These are phyloP conservation scores for Penicillium digitatum DNA, from an alignment of 2,329 filamentous ascomycete species.

Conservation along the genomic window DNA sequence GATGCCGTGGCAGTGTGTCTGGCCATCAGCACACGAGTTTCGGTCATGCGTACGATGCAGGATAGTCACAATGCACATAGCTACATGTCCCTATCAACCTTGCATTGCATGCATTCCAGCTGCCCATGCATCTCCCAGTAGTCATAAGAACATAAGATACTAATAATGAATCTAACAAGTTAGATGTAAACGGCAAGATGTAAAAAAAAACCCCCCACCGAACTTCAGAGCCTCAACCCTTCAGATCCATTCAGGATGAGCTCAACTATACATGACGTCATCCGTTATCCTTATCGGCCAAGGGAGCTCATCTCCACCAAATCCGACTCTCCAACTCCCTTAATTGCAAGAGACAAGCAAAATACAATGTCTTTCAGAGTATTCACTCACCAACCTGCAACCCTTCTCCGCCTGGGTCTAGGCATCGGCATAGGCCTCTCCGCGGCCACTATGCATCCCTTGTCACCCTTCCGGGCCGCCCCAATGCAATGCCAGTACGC, in stretches of 20 bases:
- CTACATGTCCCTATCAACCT: not conserved
- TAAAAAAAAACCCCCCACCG: not conserved
- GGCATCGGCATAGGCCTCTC: constrained; percentile 35
- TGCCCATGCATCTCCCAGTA: not conserved
- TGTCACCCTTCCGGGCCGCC: constrained; percentile 33
- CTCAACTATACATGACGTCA: constrained; percentile 18
- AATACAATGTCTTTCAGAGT: constrained; percentile 25
- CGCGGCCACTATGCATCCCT: constrained; percentile 28
- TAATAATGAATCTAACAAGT: not conserved
- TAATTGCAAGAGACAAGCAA: not conserved
- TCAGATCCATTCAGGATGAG: not conserved
- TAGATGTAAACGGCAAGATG: not conserved
- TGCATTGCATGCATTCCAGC: too few relatives aligned
- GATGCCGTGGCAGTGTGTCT: too few relatives aligned
- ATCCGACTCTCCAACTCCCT: constrained; percentile 3
- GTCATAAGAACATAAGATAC: too few relatives aligned
- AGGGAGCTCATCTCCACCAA: not conserved
- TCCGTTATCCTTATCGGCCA: constrained; percentile 4
- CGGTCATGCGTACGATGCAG: too few relatives aligned
- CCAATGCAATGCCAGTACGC: constrained; percentile 40
- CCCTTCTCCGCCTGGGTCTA: constrained; percentile 34
- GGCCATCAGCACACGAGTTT: too few relatives aligned
- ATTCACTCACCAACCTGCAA: constrained; percentile 26
- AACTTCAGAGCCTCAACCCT: not conserved
- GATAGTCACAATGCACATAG: too few relatives aligned